Evolutionary conservation across 192 early-diverging fungal species (phyloP).

Genomic region (Mortierella antarctica): DNA sequence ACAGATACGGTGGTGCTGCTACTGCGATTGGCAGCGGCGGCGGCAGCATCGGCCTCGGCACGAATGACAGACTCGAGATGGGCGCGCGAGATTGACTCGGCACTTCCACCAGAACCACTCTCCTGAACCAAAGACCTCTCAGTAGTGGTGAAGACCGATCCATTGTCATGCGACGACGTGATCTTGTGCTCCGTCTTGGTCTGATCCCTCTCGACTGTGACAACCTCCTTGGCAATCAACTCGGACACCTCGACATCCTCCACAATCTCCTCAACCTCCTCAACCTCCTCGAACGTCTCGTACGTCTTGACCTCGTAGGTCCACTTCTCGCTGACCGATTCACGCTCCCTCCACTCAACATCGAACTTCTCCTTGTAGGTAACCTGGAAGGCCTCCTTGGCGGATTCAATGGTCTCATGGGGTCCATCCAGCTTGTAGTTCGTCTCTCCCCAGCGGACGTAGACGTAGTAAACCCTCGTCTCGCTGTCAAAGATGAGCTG

Average conservation of each 20-base stretch:
- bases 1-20: background rate
- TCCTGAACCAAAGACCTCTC: constrained; percentile 22
- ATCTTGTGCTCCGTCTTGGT: background rate
- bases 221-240: constrained; percentile 3
- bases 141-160: constrained; percentile 4
- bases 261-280: constrained; percentile 32
- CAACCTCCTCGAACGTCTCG: constrained; percentile 17
- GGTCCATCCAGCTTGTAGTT: constrained; percentile 16
- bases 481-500: constrained; percentile 6
- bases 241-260: constrained; percentile 19
- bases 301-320: constrained; percentile 5
- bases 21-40: background rate
- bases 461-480: constrained; percentile 13
- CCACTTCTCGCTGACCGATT: constrained; percentile 5
- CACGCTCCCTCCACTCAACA: constrained; percentile 1
- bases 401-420: constrained; percentile 1
- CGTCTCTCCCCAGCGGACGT: constrained; percentile 11
- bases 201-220: background rate
- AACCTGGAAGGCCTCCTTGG: constrained; percentile 14
- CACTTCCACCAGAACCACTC: background rate
- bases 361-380: constrained; percentile 13
- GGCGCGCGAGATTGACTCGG: constrained; percentile 9
- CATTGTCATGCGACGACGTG: constrained; percentile 29
- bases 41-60: constrained; percentile 3
- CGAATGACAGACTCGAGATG: constrained; percentile 24